Base-by-base conservation (phyloP, 164 flowering plant species). In the Vitis riparia region DNA sequence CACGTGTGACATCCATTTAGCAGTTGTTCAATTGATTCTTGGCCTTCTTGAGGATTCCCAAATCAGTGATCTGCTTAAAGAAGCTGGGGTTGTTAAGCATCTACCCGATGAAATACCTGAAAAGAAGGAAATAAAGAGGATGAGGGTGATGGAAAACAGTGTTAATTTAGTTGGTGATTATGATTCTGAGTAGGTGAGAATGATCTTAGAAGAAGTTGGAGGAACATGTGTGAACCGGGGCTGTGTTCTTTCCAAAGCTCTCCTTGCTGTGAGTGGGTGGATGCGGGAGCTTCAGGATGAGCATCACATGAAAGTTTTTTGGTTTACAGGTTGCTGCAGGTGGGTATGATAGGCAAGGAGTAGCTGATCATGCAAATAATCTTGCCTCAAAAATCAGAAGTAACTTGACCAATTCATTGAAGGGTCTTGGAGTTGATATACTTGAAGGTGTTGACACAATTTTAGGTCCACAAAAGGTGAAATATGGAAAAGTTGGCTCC, bases 221-320 rank as follows among this genome's bases (percentile, higher is more conserved):
- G 99, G 98, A 70, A 96, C 99, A 27, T 96, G 98, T 83, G 99
- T 96, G 3, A 96, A 96, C 77, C 84, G 99, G 79, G 99, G 99
- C 12, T 96, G 99, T 86, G 99, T 96, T 73, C 99, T 97, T 75
- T 96, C 98, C 5, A 96, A 96, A 78, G 98, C 99, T 66, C 94
- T 96, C 71, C 89, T 96, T 55, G 97, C 99, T 72, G 97, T 93
- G 5, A 96, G 98, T 77, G 98, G 97, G 16, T 83, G 98, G 70
- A 90, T 93, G 99, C 88, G 99, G 49, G 97, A 96, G 75, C 86
- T 93, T 80, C 95, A 92, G 79, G 88, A 69, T 70, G 97, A 93
- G 71, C 93, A 91, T 72, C 99, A 96, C 75, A 75, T 96, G 87
- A 96, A 92, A 82, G 82, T 97, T 62, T 62, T 19, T 19, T 19